These are phyloP conservation scores for Apiospora hydei DNA, from an alignment of 2,329 filamentous ascomycete species.

Conservation along the genomic window DNA sequence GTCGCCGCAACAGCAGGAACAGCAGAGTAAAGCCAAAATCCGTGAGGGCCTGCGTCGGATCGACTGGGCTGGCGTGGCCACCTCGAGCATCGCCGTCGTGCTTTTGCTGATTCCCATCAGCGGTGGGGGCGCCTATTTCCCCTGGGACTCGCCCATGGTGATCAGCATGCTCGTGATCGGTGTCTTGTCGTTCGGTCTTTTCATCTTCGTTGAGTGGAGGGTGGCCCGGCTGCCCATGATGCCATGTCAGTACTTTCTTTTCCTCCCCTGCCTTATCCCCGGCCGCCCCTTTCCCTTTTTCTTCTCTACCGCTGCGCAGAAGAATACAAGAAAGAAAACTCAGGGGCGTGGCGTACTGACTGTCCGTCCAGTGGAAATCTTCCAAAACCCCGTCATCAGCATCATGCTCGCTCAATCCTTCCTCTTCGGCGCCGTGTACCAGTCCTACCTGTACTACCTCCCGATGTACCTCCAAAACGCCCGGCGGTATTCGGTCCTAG, in stretches of 20 bases:
- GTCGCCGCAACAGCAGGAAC: conserved; percentile 37
- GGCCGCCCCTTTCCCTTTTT: neutral
- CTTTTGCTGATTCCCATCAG: conserved; percentile 70
- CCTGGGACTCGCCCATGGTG: conserved; percentile 63
- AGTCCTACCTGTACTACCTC: conserved; percentile 66
- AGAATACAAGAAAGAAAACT: too few relatives aligned
- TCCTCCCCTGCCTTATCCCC: conserved; percentile 21
- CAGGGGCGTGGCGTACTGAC: too few relatives aligned
- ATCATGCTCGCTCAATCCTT: conserved; percentile 66
- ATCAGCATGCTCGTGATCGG: conserved; percentile 65
- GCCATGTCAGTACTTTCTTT: conserved; percentile 47
- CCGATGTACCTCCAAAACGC: conserved; percentile 69
- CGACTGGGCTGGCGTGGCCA: conserved; percentile 64
- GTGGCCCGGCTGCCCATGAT: conserved; percentile 65
- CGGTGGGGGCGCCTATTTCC: conserved; percentile 61
- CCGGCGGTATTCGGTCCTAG: conserved; percentile 41
- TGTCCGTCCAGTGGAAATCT: conserved; percentile 53
- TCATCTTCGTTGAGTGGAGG: conserved; percentile 63
- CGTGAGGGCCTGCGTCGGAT: conserved; percentile 60
- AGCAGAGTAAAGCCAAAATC: conserved; percentile 41
- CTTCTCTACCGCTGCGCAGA: too few relatives aligned
- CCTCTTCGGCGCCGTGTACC: conserved; percentile 66
- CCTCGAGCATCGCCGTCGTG: conserved; percentile 62
- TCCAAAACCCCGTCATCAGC: conserved; percentile 59
- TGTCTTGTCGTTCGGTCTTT: conserved; percentile 51